A percentile compares a stretch with the other conserved stretches of the same genome.
These are phyloP conservation scores for Metschnikowia rubicola DNA, from an alignment of 805 yeast species.

Conservation along the genomic window DNA sequence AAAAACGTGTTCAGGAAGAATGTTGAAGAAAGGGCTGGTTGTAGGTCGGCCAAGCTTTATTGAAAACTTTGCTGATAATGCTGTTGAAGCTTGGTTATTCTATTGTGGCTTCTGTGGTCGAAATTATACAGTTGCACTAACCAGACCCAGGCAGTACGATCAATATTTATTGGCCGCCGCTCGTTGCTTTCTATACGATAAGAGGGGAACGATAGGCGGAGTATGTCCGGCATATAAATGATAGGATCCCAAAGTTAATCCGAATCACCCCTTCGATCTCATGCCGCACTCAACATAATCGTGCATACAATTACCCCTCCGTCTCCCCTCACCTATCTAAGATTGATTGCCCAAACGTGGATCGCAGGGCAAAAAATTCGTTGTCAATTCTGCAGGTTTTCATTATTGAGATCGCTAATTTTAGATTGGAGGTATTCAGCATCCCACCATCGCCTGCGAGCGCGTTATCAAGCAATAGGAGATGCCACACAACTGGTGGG, in stretches of 20 bases:
- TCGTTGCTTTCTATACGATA: conserved; percentile 11
- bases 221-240: conserved; percentile 9
- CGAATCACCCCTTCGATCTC: conserved; percentile 2
- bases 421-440: no score
- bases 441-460: no score
- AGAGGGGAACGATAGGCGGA: conserved; percentile 15
- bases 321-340: conserved; percentile 2
- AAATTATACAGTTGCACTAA: no score
- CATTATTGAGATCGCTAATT: no score
- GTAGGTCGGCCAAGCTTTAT: no score
- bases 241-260: conserved; percentile 10
- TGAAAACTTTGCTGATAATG: no score
- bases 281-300: conserved; percentile 10
- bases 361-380: no score
- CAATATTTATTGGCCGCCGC: conserved; percentile 1
- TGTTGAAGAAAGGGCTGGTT: not conserved
- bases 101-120: no score
- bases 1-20: not conserved
- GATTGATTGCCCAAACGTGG: not conserved
- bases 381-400: no score
- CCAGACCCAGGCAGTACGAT: not conserved
- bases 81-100: no score
- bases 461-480: no score
- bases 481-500: no score
- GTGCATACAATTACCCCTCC: conserved; percentile 13